Base-by-base conservation (phyloP, 2,329 filamentous ascomycete species). In the Curvularia spicifera region DNA sequence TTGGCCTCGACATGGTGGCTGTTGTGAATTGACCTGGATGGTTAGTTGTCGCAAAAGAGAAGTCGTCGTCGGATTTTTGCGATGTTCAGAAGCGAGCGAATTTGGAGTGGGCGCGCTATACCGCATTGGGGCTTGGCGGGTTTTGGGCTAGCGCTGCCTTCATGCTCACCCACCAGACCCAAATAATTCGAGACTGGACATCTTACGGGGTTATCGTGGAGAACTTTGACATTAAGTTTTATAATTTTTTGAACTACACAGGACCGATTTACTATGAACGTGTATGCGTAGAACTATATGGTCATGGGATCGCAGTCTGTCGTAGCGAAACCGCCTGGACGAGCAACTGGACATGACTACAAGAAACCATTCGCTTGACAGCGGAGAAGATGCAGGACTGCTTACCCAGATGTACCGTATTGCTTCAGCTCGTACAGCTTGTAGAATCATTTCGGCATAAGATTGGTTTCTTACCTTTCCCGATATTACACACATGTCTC, bases 1-100 rank as follows among this genome's bases (percentile, higher is more conserved):
- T 97, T 83, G 95, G 95, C 86, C 95, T 89, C 82, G 91, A 93
- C 85, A 93, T 91, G 56, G 56, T 68, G 66, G 62, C 56, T 59
- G 61, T 68, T 61, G 67, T 70, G 66, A 61, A 59, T 65, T 67
- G 68, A 57, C 58, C 59, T 68, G 62, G 40, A 58, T 67, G 65
- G 71, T 74, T 74, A 72, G 71, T 73, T 61, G 59, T 59, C 64
- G 58, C 58, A 58, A 40, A 47, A 53, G 51, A 56, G 52, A 53
- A 57, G 42, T 56, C 53, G 48, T 51, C 40, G 53, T 52, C 47
- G 47, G 33, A 56, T 45, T 44, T 45, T 45, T 45, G 50, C 33
- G 44, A 52, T 43, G 43, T 52, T 43, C 43, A n/a, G 29, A 24
- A 42, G 43, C 50, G 46, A 47, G 51, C 55, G 55, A 57, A 46